Evolutionary conservation across 2,329 filamentous ascomycete species (phyloP), one percentile per base, ranked within the genome.

Genomic region (Arthrinium puccinioides): DNA sequence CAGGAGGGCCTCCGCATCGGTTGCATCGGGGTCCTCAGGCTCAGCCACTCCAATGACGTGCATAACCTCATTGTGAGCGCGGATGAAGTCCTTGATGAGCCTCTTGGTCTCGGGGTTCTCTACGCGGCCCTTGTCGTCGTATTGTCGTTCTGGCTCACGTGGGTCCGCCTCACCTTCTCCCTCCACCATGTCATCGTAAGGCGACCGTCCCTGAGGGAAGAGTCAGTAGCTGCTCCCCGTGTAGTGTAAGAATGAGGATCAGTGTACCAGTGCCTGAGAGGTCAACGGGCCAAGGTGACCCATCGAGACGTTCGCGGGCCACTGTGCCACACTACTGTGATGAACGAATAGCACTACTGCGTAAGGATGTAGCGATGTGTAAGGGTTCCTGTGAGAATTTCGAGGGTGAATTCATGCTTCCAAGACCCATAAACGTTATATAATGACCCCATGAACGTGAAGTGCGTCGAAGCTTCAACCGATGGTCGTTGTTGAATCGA

Each of bases 61-160:
- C 75, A 79, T 79, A 4, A 79, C 75, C 44, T 79, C 74, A 45
- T 79, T 79, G 48, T 79, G 75, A 9, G 75, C 69, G 36, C 75
- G 65, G 19, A 79, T 72, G 21, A 78, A 67, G 40, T 75, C 69
- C 33, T 69, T 66, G 44, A 76, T 77, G 44, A 76, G 67, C 10
- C 62, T 60, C 48, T 69, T 73, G 2, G 72, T 76, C 36, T 69
- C 65, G 0, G 64, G 64, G 45, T 79, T 79, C 34, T 74, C 49
- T 4, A 75, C 71, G 9, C 74, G 71, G 11, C 75, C 75, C 23
- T 71, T 66, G 27, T 66, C 62, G 45, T 79, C 74, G 46, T 72
- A 78, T 32, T 68, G 55, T 50, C 76, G 74, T 2, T 50, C 41
- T 5, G 65, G 64, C 26, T 62, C 60, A 13, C 59, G 57, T 24